Evolutionary conservation across 352 stramenopile genomes (phyloP), one percentile per base, ranked within the genome.

Genomic region (Saprolegnia diclina): DNA sequence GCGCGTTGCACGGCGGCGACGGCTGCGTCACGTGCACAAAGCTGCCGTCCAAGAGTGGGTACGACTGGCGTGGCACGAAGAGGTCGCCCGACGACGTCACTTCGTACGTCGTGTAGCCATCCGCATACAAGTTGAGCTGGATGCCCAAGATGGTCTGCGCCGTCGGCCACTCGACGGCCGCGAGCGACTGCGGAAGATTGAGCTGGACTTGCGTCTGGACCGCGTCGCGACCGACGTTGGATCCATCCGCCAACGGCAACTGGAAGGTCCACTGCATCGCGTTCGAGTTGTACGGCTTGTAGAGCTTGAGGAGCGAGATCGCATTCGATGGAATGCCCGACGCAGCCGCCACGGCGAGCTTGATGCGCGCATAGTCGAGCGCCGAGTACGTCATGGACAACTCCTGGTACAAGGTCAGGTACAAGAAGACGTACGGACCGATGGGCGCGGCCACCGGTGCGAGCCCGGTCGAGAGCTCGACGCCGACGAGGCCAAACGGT

Each of bases 401-500:
- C 24, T 16, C 13, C 9, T 59, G 52, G n/a, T 59, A 59, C 52
- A 59, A 24, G 35, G 24, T 59, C 52, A 59, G 9, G n/a, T 59
- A 59, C n/a, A 59, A n/a, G 52, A 59, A 59, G 13, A 59, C 52
- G n/a, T 59, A 59, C 24, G 52, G 52, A 3, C 24, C 52, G 3
- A 59, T 40, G 35, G 52, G 52, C 11, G 52, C 11, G 11, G 52
- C 13, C 52, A 59, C n/a, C 24, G 52, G 52, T 14, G 52, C 11
- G 1, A 59, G 35, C 35, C 4, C 52, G 13, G 52, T 26, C 13
- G 52, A 59, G 24, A 4, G 11, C 19, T 59, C 52, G n/a, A 59
- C 19, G 16, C 52, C 52, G 13, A 59, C 52, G 35, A 59, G 24
- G 3, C 52, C 52, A 59, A 59, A 40, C 16, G 52, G 52, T 10